Evolutionary conservation across 139 green algal species (phyloP), one percentile per base, ranked within the genome.

Genomic region (Astrephomene gubernaculifera): DNA sequence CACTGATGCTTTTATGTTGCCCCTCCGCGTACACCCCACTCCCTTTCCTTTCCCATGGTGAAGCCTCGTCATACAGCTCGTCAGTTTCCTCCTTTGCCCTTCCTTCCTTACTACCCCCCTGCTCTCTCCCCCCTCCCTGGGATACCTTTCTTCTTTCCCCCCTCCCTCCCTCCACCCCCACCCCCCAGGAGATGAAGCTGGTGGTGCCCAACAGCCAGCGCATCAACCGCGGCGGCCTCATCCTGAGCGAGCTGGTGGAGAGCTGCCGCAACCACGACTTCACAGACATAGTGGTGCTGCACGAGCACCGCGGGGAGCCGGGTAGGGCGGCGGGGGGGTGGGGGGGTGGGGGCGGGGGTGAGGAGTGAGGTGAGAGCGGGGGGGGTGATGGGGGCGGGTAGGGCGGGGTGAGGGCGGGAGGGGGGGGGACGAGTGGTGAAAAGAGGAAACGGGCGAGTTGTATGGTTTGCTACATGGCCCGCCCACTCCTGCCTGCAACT

Each of bases 261-360:
- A 80, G 36, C 2, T 85, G 84, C 61, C 79, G 79, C 33, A 85
- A 39, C 33, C 95, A 98, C 87, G 96, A 96, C 74, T 98, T 98
- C 90, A 99, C 96, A 0, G 98, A 99, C 91, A 92, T 99, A 0
- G 90, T 99, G 8, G 89, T 99, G 70, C 91, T 99, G 65, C 98
- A 99, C 88, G 98, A 99, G 87, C 97, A 99, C 89, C 83, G 97
- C 1, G 97, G 97, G 4, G 95, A 99, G 91, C 98, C 97, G 89
- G 92, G 89, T 93, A 71, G 65, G 29, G 9, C 17, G 22, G 27
- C 41, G 41, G 70, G 24, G 9, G 4, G 10, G 78, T 45, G 57
- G 22, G 54, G 29, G 45, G 31, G 71, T 19, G 14, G 31, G 71
- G 19, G 44, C n/a, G 43, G 17, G 39, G 68, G 68, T 22, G 4